A percentile compares a stretch with the other conserved stretches of the same genome.
phyloP scores from a whole-genome alignment of 1,139 yeast species.

The Ogataea hybrid region DNA sequence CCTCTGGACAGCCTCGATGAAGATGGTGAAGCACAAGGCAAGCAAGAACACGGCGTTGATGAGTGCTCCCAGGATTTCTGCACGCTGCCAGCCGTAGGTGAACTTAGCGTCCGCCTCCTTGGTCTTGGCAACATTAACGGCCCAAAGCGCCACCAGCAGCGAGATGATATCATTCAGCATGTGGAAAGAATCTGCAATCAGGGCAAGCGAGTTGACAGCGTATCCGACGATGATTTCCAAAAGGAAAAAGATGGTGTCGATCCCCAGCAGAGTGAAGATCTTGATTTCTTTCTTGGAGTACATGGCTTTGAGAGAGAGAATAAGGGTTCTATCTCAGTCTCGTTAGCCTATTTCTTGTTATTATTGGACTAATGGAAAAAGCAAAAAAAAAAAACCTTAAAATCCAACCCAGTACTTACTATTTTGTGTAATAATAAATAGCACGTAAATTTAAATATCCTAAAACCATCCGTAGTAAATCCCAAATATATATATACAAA shows the following conservation, averaged over 20 bases:
- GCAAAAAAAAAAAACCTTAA: not conserved
- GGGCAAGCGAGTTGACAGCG: slow-evolving; percentile 86
- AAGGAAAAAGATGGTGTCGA: slow-evolving; percentile 83
- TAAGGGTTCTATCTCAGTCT: not conserved
- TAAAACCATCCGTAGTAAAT: not conserved
- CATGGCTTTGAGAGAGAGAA: slow-evolving; percentile 14
- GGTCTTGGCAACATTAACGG: slow-evolving; percentile 83
- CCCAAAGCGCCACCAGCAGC: slow-evolving; percentile 90
- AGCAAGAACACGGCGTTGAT: slow-evolving; percentile 89
- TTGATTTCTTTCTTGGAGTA: slow-evolving; percentile 58
- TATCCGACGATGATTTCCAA: slow-evolving; percentile 84
- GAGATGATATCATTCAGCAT: slow-evolving; percentile 96
- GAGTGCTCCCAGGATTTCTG: slow-evolving; percentile 91
- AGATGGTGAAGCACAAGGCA: slow-evolving; percentile 89
- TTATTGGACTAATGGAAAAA: not conserved
- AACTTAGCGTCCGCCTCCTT: slow-evolving; percentile 83
- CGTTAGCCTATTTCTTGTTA: not conserved
- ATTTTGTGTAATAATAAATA: no score
- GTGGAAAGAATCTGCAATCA: slow-evolving; percentile 95
- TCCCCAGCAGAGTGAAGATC: slow-evolving; percentile 65
- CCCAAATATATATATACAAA: not conserved
- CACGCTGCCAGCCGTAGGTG: slow-evolving; percentile 96
- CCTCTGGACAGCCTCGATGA: slow-evolving; percentile 90
- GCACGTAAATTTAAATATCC: not conserved
- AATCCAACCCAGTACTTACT: not conserved